These are phyloP conservation scores for Blastomyces silverae DNA, from an alignment of 2,329 filamentous ascomycete species.

Conservation along the genomic window DNA sequence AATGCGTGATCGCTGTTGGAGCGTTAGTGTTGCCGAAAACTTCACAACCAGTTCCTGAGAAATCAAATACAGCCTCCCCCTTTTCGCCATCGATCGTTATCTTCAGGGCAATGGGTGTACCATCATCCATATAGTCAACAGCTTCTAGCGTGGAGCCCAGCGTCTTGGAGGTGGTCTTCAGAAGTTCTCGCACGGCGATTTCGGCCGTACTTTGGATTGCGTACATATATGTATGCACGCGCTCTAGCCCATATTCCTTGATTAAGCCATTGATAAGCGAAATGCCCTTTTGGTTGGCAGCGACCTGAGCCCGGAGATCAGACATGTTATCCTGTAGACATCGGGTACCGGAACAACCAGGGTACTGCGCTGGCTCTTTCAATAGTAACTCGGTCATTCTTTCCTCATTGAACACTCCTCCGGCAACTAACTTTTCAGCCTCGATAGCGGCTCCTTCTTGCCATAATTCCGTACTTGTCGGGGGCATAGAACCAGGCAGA, in stretches of 20 bases:
- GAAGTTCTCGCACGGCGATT: constrained; percentile 62
- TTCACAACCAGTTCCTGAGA: constrained; percentile 70
- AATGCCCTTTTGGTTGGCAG: constrained; percentile 80
- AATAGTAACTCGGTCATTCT: constrained; percentile 65
- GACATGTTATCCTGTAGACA: constrained; percentile 78
- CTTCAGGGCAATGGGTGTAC: constrained; percentile 66
- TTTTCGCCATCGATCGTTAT: constrained; percentile 67
- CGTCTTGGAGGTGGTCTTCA: constrained; percentile 63
- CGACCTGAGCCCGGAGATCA: constrained; percentile 79
- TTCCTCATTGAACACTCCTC: constrained; percentile 71
- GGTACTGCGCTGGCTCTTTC: constrained; percentile 64
- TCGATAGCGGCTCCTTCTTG: constrained; percentile 45
- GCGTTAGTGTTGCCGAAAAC: constrained; percentile 77
- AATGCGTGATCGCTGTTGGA: constrained; percentile 73
- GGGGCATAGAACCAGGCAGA: constrained; percentile 74
- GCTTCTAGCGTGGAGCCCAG: constrained; percentile 66
- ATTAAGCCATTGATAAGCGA: constrained; percentile 68
- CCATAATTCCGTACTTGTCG: constrained; percentile 43
- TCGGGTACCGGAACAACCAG: constrained; percentile 70
- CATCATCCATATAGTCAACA: constrained; percentile 81
- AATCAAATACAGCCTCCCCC: constrained; percentile 72
- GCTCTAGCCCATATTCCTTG: constrained; percentile 67
- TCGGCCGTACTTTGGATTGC: constrained; percentile 78
- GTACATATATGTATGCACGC: constrained; percentile 77
- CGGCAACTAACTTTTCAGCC: constrained; percentile 59